Evolutionary conservation across 805 yeast species (phyloP), one percentile per base, ranked within the genome.

Genomic region (Cyberlindnera saturnus): DNA sequence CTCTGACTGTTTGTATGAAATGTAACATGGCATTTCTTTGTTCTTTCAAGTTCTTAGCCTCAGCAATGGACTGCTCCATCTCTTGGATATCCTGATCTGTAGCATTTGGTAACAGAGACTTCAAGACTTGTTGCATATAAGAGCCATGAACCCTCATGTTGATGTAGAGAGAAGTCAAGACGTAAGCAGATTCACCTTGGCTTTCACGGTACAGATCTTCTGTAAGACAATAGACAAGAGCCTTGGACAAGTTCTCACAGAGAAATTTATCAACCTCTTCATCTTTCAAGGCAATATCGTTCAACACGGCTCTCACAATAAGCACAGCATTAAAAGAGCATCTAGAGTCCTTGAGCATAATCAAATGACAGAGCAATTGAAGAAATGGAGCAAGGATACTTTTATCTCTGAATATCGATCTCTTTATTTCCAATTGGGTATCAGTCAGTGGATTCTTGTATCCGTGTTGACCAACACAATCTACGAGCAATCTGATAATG

Each of bases 311-410:
- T 47, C 95, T 74, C 45, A 91, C 71, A 28, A 91, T 80, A 46
- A 91, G 65, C 39, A 91, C 83, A 3, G 95, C 86, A 62, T 93
- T 93, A 66, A 86, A 91, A 5, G 96, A 82, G 61, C 98, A 91
- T 57, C 93, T 83, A 30, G 93, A 85, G 59, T 91, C 99, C 55
- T 85, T 86, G 60, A 88, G 85, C 50, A 77, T 73, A 53, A 91
- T 80, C 18, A 91, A 72, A 59, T 86, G 90, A 47, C 82, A 79
- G 49, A 91, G 69, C 32, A 91, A 65, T 44, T 79, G 79, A 51
- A 91, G 64, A 48, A 90, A 80, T 18, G 95, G 89, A 0, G 87
- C 95, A 54, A 91, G 71, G 6, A 87, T 73, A 32, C 70, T 75
- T 45, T 79, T 74, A 56, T 83, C 77, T 36, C 72, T 74, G 43